Conservation (phyloP, 306 rosid genomes). For the Delonix regia region DNA sequence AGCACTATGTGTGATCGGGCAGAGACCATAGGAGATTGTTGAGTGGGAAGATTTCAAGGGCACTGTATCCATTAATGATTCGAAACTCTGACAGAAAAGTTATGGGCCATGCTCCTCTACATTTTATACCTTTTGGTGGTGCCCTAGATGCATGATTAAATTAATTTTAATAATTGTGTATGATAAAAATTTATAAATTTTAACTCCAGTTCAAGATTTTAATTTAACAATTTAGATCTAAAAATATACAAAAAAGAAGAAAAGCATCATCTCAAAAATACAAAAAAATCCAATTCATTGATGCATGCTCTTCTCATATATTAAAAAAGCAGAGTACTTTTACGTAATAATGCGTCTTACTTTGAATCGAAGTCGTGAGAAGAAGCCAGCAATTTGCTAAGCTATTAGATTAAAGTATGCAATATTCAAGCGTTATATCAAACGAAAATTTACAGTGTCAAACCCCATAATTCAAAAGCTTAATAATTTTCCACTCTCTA, state of each 20-base stretch:
- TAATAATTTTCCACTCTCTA: not conserved
- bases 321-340: not conserved
- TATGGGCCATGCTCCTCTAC: not conserved
- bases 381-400: not conserved
- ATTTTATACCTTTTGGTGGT: not conserved
- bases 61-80: not conserved
- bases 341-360: not conserved
- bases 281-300: no score
- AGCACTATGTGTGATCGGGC: conserved; percentile 28
- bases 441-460: not conserved
- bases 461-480: not conserved
- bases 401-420: not conserved
- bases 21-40: not conserved
- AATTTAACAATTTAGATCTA: no score
- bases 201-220: no score
- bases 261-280: no score
- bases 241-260: no score
- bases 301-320: conserved; percentile 6
- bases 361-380: not conserved
- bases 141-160: not conserved
- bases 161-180: no score
- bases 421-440: not conserved
- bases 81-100: not conserved
- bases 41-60: conserved; percentile 6
- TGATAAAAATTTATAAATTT: no score